Conservation (phyloP, 345 rosid genomes). For the Cardiospermum halicacabum region DNA sequence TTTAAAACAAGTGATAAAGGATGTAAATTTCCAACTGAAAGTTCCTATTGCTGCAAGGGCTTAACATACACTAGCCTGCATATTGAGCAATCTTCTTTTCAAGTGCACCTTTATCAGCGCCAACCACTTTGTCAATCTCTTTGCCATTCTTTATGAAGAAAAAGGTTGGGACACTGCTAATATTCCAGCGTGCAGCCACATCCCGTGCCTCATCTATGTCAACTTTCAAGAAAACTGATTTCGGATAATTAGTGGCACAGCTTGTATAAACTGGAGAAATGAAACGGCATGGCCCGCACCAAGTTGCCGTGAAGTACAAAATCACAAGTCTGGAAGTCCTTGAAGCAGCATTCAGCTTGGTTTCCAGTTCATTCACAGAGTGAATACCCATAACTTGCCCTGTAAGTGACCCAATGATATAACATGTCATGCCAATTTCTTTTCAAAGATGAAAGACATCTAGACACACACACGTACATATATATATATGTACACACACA, state of each 20-base stretch:
- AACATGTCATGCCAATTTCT: not conserved
- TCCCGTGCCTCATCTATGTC: slow-evolving; percentile 64
- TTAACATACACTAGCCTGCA: slow-evolving; percentile 27
- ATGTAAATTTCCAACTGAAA: not conserved
- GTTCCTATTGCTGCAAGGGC: not conserved
- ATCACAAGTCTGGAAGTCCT: slow-evolving; percentile 67
- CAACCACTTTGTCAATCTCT: slow-evolving; percentile 81
- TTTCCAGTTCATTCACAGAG: slow-evolving; percentile 60
- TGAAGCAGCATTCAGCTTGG: slow-evolving; percentile 58
- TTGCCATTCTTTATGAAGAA: slow-evolving; percentile 68
- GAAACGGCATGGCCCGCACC: slow-evolving; percentile 95
- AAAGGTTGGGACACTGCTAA: slow-evolving; percentile 74
- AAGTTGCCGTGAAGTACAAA: slow-evolving; percentile 83
- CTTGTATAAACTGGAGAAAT: slow-evolving; percentile 73
- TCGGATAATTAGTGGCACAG: slow-evolving; percentile 63
- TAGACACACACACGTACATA: too few species aligned
- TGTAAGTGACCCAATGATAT: slow-evolving; percentile 20
- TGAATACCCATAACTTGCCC: slow-evolving; percentile 75
- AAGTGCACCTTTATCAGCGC: slow-evolving; percentile 73
- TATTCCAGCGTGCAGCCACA: slow-evolving; percentile 60
- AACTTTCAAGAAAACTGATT: slow-evolving; percentile 74
- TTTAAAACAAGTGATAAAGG: not conserved
- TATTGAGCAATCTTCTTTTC: slow-evolving; percentile 63
- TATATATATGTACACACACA: too few species aligned
- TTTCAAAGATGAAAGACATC: not conserved